A percentile compares a stretch with the other conserved stretches of the same genome.
Conservation (phyloP, 495 filamentous ascomycete genomes). For the Talaromyces proteolyticus region DNA sequence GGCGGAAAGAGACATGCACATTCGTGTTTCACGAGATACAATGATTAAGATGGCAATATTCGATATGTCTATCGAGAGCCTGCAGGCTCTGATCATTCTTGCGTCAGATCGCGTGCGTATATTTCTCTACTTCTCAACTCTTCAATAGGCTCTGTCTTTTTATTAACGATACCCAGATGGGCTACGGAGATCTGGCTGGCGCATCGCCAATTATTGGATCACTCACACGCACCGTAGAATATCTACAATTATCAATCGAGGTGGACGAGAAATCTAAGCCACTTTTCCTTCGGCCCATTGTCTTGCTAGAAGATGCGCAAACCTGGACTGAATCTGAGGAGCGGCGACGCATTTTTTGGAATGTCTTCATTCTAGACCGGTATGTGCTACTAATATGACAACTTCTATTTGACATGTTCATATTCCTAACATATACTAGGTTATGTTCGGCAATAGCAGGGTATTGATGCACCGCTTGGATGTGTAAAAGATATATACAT, state of each 20-base stretch:
- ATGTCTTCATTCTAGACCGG: slow-evolving; percentile 42
- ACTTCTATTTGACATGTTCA: neutral
- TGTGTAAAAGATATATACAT: neutral
- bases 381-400: slow-evolving; percentile 13
- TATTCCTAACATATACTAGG: neutral
- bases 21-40: slow-evolving; percentile 1
- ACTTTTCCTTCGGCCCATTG: slow-evolving; percentile 17
- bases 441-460: slow-evolving; percentile 23
- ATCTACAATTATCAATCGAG: slow-evolving; percentile 29
- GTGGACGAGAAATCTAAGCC: slow-evolving; percentile 12
- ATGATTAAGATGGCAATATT: slow-evolving; percentile 26
- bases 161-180: slow-evolving; percentile 16
- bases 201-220: slow-evolving; percentile 31
- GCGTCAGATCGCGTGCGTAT: slow-evolving; percentile 23
- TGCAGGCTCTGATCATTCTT: slow-evolving; percentile 28
- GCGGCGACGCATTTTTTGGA: slow-evolving; percentile 47
- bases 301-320: slow-evolving; percentile 26
- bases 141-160: neutral
- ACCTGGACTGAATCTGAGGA: slow-evolving; percentile 47
- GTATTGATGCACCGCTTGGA: neutral
- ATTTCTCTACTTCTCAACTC: neutral
- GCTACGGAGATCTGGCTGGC: slow-evolving; percentile 16
- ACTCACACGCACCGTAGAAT: slow-evolving; percentile 30
- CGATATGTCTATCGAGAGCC: slow-evolving; percentile 24
- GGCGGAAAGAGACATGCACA: neutral